Evolutionary conservation across 441 rosid genomes (phyloP), one percentile per base, ranked within the genome.

Genomic region (Pelargonium citronellum): DNA sequence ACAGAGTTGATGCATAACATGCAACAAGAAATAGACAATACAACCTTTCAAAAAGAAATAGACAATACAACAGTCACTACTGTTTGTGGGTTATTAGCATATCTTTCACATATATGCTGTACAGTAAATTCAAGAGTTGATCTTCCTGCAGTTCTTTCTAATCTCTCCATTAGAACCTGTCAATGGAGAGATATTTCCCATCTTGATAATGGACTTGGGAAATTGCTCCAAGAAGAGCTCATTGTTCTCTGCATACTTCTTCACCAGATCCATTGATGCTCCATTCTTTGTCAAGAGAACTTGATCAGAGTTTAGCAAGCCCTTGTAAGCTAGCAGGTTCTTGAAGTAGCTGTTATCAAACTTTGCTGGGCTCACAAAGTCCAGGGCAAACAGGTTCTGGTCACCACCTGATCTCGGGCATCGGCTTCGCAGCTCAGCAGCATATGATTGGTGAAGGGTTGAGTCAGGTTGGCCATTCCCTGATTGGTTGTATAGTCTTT

Each of bases 111-210:
- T 24, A 24, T 24, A 24, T 24, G 27, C 27, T 24, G 2, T 24
- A 24, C 27, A 24, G 27, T 24, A 0, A 24, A 24, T 55, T 55
- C 8, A 55, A 17, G 62, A 68, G 60, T 71, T 71, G 53, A 27
- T 57, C 70, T 57, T 72, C 44, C 75, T 13, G 44, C 75, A 72
- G 39, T 9, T 55, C 66, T 66, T 72, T 24, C 70, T 55, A 46
- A 72, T 66, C 75, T 72, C 75, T 3, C 66, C 70, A 15, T 13
- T 66, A 5, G 60, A 57, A n/a, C 70, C 75, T 4, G 75, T 66
- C 7, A 58, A 67, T 15, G 75, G 70, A 1, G 66, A 72, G 34
- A 72, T 66, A 57, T 72, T 72, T 7, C 75, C 75, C 70, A 66
- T 72, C 58, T 43, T 43, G 20, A 27, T 20, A 41, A 57, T 57